Evolutionary conservation across 306 rosid species (phyloP), one percentile per base, ranked within the genome.

Genomic region (Delonix regia): DNA sequence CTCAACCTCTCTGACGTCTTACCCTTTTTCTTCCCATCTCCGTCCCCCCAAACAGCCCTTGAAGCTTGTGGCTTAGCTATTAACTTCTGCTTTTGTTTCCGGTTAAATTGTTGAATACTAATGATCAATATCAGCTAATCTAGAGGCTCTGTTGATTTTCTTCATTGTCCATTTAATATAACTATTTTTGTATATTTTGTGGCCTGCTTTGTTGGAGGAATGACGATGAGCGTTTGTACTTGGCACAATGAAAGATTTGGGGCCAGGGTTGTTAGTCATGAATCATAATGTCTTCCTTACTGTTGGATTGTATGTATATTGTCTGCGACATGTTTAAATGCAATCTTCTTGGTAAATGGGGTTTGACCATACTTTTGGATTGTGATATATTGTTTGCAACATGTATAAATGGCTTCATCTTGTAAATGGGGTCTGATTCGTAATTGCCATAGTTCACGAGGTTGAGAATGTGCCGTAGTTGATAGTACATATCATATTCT

Each of bases 391-490:
- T 63, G 52, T 28, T 9, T 74, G 52, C 56, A 38, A 12, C 21
- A 28, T 73, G 64, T 49, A 66, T 48, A 30, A 12, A 5, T 27
- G 27, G 34, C 48, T 48, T 74, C 7, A 36, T 68, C n/a, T 42
- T 69, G 64, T 62, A 39, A 24, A 30, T 18, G 61, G 73, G 19
- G 41, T 39, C 28, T 74, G n/a, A 74, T 59, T 73, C 7, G n/a
- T 59, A 45, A 38, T 73, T 67, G 34, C 16, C 41, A 14, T 66
- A 42, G 27, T 21, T 62, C 9, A 45, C 48, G 61, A n/a, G 63
- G 33, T 51, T 8, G 1, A 66, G 10, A 74, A 24, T 36, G 34
- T 64, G 69, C 67, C 65, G 30, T 25, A 71, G 52, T 57, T 5
- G 4, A 42, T 39, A 33, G 56, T 44, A 27, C 44, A 48, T 59